Conservation (phyloP, 2,329 filamentous ascomycete genomes). For the Xenosphaeropsis pyriputrescens region DNA sequence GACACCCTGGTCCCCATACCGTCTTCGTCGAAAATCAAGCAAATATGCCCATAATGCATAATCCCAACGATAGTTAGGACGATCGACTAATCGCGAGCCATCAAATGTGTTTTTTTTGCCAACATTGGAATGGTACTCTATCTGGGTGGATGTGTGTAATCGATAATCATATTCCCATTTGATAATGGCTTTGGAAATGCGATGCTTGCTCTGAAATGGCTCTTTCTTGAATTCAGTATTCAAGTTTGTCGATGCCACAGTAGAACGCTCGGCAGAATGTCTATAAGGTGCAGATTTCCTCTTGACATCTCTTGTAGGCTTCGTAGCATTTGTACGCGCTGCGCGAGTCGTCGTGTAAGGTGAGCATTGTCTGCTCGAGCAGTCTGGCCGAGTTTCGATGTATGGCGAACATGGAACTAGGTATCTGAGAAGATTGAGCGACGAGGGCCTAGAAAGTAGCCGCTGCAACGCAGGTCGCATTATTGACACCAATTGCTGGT, state of each 20-base stretch:
- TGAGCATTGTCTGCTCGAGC: not conserved
- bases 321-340: not conserved
- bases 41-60: constrained; percentile 23
- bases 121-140: constrained; percentile 19
- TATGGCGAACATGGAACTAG: constrained; percentile 3
- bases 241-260: too few species aligned
- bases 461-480: constrained; percentile 15
- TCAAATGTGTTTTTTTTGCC: not conserved
- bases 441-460: constrained; percentile 15
- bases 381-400: too few species aligned
- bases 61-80: constrained; percentile 13
- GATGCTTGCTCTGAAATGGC: too few species aligned
- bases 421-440: constrained; percentile 11
- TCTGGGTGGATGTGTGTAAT: constrained; percentile 5
- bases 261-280: too few species aligned
- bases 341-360: not conserved
- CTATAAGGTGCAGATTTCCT: not conserved
- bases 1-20: constrained; percentile 24
- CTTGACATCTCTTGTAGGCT: not conserved
- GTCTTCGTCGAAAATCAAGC: constrained; percentile 23
- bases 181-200: too few species aligned
- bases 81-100: constrained; percentile 16
- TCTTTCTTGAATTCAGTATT: too few species aligned
- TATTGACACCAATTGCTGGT: constrained; percentile 3
- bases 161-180: too few species aligned